Evolutionary conservation across 305 asterid species (phyloP).

Genomic region (Solanum hybrid): DNA sequence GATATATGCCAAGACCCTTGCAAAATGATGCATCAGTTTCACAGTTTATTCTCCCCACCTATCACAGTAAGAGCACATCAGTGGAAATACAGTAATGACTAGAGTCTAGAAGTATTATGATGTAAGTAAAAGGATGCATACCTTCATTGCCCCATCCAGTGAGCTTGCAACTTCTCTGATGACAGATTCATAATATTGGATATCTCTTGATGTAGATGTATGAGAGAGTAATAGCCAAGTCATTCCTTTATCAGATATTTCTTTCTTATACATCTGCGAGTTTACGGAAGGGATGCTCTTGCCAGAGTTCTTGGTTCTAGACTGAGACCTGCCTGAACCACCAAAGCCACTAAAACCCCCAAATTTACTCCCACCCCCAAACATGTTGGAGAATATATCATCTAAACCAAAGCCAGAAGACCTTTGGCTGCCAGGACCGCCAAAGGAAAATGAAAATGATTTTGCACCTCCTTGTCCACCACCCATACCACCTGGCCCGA

Average conservation of each 20-base stretch:
- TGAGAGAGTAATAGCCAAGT: conserved; percentile 66
- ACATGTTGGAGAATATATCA: conserved; percentile 64
- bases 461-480: conserved; percentile 72
- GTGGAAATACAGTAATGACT: background rate
- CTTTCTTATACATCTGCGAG: conserved; percentile 49
- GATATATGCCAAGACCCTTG: conserved; percentile 56
- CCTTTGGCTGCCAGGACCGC: conserved; percentile 56
- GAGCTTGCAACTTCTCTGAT: conserved; percentile 45
- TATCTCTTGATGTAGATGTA: conserved; percentile 39
- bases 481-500: conserved; percentile 69
- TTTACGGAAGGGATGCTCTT: conserved; percentile 44
- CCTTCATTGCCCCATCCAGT: conserved; percentile 80
- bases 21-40: conserved; percentile 63
- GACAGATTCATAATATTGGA: conserved; percentile 49
- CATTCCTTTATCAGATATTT: conserved; percentile 62
- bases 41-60: conserved; percentile 81
- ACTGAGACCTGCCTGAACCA: conserved; percentile 51
- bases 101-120: background rate
- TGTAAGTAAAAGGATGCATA: conserved; percentile 10
- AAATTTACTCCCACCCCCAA: conserved; percentile 70
- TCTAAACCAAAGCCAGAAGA: conserved; percentile 61
- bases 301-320: conserved; percentile 29
- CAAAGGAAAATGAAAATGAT: conserved; percentile 77
- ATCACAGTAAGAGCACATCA: conserved; percentile 8
- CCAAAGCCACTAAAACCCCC: conserved; percentile 78